These are phyloP conservation scores for Gentiana macrophylla DNA, from an alignment of 257 asterid genomes.

Conservation along the genomic window DNA sequence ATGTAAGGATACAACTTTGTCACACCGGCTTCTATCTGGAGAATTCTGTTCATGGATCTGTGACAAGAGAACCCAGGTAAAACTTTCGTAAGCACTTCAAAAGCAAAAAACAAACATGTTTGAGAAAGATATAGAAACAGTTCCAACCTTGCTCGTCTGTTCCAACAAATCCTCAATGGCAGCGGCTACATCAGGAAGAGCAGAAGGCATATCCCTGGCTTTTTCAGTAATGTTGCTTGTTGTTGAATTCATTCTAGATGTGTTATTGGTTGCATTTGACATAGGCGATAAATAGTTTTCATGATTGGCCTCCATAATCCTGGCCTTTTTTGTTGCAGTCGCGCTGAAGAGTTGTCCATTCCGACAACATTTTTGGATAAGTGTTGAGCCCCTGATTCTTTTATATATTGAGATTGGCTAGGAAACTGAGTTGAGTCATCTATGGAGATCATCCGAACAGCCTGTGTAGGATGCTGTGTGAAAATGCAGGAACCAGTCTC, in stretches of 20 bases:
- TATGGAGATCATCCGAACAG: conserved; percentile 31
- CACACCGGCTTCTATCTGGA: conserved; percentile 46
- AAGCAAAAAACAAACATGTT: background rate
- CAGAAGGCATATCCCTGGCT: conserved; percentile 27
- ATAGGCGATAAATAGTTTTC: conserved; percentile 15
- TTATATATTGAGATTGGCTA: conserved; percentile 33
- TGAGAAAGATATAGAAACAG: conserved; percentile 6
- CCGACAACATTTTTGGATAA: conserved; percentile 13
- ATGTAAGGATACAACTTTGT: conserved; percentile 54
- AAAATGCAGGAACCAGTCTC: conserved; percentile 45
- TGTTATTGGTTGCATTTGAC: conserved; percentile 12
- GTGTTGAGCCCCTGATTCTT: conserved; percentile 26
- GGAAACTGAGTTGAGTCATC: conserved; percentile 40
- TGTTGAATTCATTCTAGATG: conserved; percentile 15
- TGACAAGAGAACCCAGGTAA: conserved; percentile 19
- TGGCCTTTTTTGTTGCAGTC: conserved; percentile 47
- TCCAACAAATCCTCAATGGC: conserved; percentile 85
- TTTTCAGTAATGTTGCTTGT: conserved; percentile 28
- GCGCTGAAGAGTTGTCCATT: conserved; percentile 16
- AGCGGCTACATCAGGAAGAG: conserved; percentile 82
- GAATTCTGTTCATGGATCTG: conserved; percentile 71
- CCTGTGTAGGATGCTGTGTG: conserved; percentile 74
- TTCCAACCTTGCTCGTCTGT: conserved; percentile 79
- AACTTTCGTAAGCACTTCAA: conserved; percentile 3
- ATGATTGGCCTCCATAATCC: conserved; percentile 27